Percentiles rank a stretch among this genome's conserved stretches.
Evolutionary conservation across 345 rosid genomes (phyloP).

Genomic region (Boechera retrofracta): DNA sequence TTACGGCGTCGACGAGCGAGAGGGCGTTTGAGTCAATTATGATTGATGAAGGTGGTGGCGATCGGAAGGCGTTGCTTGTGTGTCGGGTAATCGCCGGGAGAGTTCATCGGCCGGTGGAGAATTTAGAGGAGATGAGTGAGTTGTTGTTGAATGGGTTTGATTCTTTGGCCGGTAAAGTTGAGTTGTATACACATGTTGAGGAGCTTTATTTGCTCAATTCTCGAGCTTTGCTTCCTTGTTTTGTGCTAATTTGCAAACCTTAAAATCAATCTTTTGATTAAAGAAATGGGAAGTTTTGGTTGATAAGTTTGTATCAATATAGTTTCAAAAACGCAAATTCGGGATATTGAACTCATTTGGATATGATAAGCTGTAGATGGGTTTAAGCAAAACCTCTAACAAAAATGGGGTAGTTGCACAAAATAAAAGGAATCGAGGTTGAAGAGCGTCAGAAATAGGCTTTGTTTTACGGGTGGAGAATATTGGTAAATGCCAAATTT

Average conservation of each 20-base stretch:
- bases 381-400: background rate
- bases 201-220: constrained; percentile 94
- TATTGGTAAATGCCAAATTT: constrained; percentile 29
- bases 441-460: constrained; percentile 28
- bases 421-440: constrained; percentile 11
- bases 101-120: constrained; percentile 93
- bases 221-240: constrained; percentile 89
- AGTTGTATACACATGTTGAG: constrained; percentile 83
- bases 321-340: background rate
- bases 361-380: background rate
- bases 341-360: background rate
- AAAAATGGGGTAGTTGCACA: background rate
- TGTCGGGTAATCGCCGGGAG: constrained; percentile 97
- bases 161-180: constrained; percentile 95
- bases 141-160: constrained; percentile 78
- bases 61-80: constrained; percentile 87
- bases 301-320: background rate
- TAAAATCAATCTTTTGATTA: constrained; percentile 30
- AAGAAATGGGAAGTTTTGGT: background rate
- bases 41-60: constrained; percentile 51
- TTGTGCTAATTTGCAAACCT: constrained; percentile 84
- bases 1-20: constrained; percentile 94
- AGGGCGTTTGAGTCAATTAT: constrained; percentile 76
- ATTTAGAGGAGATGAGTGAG: constrained; percentile 69
- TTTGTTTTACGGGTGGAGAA: constrained; percentile 34